Evolutionary conservation across 768 basidiomycete species (phyloP), one percentile per base, ranked within the genome.

Genomic region (Punctularia strigosozonata): DNA sequence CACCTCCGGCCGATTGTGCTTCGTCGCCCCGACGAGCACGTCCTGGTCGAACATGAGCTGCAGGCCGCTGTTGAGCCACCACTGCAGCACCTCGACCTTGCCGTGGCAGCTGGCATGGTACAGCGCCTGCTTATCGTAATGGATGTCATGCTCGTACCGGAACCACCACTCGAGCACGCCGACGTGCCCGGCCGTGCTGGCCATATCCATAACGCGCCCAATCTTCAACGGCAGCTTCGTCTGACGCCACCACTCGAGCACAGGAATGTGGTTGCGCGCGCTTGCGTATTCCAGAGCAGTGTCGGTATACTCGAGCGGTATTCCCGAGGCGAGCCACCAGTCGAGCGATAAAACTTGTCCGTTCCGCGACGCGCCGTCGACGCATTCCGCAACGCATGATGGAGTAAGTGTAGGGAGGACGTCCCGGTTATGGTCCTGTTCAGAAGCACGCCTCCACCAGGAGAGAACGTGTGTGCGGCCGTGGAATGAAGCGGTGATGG

Each of bases 101-200:
- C 87, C 87, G 39, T 78, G 71, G 58, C 77, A 80, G 45, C 80
- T 82, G 2, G 87, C 84, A 43, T 82, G 77, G 42, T 84, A 75
- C 46, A 89, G 61, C 21, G 82, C 82, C 45, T 77, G 71, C 31
- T 73, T 70, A 50, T 88, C 84, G 56, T 86, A 85, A 50, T 83
- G 83, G 44, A 73, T 72, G 32, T 86, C 84, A 26, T 87, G 66
- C 42, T 78, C 75, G 1, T 83, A 84, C 3, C 72, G 66, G 2
- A 79, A 75, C 86, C 86, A 90, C 86, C 87, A 90, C 54, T 83
- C 82, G 25, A 90, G 71, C 2, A 75, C 79, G 15, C 72, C 66
- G 26, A 84, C 76, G 48, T 84, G 71, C 1, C 84, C 84, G 5
- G 82, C 79, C 14, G 73, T 80, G 50, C 79, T 80, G 10, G 88